Base-by-base conservation (phyloP, 176 grass and related monocot species). In the Eragrostis curvula region DNA sequence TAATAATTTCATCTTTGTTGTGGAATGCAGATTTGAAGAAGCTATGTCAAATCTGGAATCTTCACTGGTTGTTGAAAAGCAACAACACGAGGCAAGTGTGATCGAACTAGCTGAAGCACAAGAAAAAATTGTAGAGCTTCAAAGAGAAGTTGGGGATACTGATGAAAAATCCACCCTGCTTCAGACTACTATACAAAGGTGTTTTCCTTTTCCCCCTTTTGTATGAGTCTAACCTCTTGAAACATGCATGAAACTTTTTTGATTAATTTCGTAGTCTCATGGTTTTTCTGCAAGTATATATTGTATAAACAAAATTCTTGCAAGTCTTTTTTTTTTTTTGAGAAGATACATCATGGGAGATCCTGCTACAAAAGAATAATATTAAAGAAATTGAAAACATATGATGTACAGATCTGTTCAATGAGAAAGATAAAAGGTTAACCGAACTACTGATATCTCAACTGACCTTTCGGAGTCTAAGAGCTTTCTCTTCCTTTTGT, bases 131-230 rank as follows among this genome's bases (percentile, higher is more conserved):
- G 92, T 77, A 64, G 77, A 91, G 69, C 82, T 94, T 71, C 74
- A 81, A 68, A 88, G 82, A 81, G 79, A 94, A 94, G 85, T 74
- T 73, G 85, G 84, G 82, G 72, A 94, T 65, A 74, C 76, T 70
- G 85, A 85, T 81, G 87, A 89, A 87, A 94, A 91, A 73, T 89
- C 73, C 59, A 83, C 79, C 65, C 45, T 84, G 43, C 87, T 91
- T 81, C 73, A 91, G 75, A 88, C 66, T 77, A 84, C 80, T 86
- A 48, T 94, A n/a, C 77, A 89, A 92, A 92, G 94, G 94, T 97
- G 66, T 32, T 51, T 53, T 30, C 32, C 21, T 62, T 41, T 1
- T n/a, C 20, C 39, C 6, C 14, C 5, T 64, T 74, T 71, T 74
- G 66, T 43, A 80, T 69, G 70, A 55, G 28, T 72, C 61, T 88